Conservation (phyloP, 2,329 filamentous ascomycete species). For the Hypoxylon sp. region DNA sequence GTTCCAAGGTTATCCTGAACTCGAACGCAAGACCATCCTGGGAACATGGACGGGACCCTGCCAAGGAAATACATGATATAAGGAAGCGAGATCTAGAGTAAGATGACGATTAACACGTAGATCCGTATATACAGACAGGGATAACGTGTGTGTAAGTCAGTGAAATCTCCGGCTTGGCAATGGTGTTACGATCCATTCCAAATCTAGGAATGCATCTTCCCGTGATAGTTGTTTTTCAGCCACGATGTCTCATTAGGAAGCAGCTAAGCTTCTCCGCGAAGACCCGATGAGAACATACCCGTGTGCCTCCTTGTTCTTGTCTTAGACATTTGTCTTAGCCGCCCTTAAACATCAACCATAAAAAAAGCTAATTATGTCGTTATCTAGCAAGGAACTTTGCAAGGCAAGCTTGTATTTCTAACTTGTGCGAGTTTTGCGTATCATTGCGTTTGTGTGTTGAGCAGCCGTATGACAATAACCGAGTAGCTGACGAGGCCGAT, state of each 20-base stretch:
- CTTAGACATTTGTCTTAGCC: slow-evolving; percentile 37
- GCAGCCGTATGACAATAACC: slow-evolving; percentile 13
- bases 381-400: neutral
- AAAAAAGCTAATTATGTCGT: slow-evolving; percentile 6
- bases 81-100: slow-evolving; percentile 20
- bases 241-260: slow-evolving; percentile 30
- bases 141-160: slow-evolving; percentile 45
- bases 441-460: neutral
- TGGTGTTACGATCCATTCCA: slow-evolving; percentile 37
- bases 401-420: slow-evolving; percentile 12
- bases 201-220: slow-evolving; percentile 34
- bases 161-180: slow-evolving; percentile 46
- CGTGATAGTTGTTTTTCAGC: slow-evolving; percentile 22
- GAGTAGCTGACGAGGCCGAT: slow-evolving; percentile 34
- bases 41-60: slow-evolving; percentile 17
- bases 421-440: slow-evolving; percentile 11
- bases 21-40: slow-evolving; percentile 10
- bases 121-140: slow-evolving; percentile 31
- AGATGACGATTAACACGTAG: slow-evolving; percentile 35
- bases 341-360: slow-evolving; percentile 20
- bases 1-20: neutral
- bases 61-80: slow-evolving; percentile 43
- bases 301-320: slow-evolving; percentile 19
- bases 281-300: slow-evolving; percentile 31
- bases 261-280: slow-evolving; percentile 33